phyloP scores from a whole-genome alignment of 352 stramenopile species.

The Phytopythium aichiense region DNA sequence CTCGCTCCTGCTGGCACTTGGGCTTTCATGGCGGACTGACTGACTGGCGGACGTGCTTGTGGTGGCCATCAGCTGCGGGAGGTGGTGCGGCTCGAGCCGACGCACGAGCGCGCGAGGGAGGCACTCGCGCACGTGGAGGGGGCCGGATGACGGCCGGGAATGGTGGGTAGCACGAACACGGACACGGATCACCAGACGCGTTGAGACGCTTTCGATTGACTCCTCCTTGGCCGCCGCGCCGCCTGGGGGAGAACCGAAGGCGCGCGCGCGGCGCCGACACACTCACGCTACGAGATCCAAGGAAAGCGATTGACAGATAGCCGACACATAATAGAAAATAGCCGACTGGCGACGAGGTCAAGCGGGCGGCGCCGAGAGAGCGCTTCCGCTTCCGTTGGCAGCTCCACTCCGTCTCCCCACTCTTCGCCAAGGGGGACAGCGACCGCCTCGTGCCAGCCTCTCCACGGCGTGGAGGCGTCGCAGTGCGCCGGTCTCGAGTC shows the following conservation, averaged over 20 bases:
- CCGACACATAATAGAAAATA: conserved; percentile 11
- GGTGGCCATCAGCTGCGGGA: conserved; percentile 20
- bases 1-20: not conserved
- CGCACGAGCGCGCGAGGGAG: conserved; percentile 27
- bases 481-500: not conserved
- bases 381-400: conserved; percentile 9
- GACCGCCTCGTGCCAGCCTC: not conserved
- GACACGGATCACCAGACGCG: not conserved
- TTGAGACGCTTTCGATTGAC: conserved; percentile 1
- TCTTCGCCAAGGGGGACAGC: not conserved
- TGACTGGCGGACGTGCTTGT: not conserved
- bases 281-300: conserved; percentile 3
- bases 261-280: not conserved
- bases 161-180: not conserved
- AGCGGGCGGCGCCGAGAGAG: not conserved
- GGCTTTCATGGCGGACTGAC: not conserved
- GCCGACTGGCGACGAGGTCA: not conserved
- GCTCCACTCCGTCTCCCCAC: not conserved
- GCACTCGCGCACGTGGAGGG: conserved; percentile 12
- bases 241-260: not conserved
- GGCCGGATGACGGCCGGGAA: not conserved
- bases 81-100: conserved; percentile 32
- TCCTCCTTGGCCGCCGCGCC: not conserved
- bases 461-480: conserved; percentile 1
- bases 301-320: conserved; percentile 10